phyloP scores from a whole-genome alignment of 495 filamentous ascomycete genomes.

The Gamarada debralockiae region DNA sequence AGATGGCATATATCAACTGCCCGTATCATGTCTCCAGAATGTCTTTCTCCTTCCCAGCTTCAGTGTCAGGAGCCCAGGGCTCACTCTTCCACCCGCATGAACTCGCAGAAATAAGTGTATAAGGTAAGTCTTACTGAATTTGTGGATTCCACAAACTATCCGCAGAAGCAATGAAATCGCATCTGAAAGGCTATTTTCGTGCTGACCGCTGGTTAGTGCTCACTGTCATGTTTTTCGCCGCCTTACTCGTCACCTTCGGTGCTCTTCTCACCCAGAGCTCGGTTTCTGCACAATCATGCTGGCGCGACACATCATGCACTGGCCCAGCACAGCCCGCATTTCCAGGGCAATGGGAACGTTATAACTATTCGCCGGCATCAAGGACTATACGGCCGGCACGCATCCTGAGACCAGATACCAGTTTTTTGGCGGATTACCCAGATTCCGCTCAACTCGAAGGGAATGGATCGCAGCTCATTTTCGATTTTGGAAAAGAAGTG shows the following conservation, averaged over 20 bases:
- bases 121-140: no score
- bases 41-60: no score
- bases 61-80: no score
- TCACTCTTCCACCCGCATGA: no score
- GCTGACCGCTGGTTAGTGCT: slow-evolving; percentile 3
- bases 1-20: no score
- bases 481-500: slow-evolving; percentile 56
- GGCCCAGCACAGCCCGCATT: slow-evolving; percentile 47
- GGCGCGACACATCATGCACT: slow-evolving; percentile 52
- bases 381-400: slow-evolving; percentile 44
- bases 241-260: background rate
- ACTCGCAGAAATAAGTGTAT: no score
- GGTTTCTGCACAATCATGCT: slow-evolving; percentile 34
- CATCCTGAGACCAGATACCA: background rate
- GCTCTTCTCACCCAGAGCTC: slow-evolving; percentile 2
- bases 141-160: no score
- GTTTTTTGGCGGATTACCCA: slow-evolving; percentile 24
- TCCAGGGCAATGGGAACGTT: slow-evolving; percentile 54
- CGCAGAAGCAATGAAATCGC: no score
- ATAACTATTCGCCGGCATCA: slow-evolving; percentile 55
- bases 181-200: background rate
- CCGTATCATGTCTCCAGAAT: no score
- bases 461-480: slow-evolving; percentile 46
- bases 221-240: slow-evolving; percentile 7
- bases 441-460: slow-evolving; percentile 32